Evolutionary conservation across 2,329 filamentous ascomycete species (phyloP).

Genomic region (Myriangium duriaei): DNA sequence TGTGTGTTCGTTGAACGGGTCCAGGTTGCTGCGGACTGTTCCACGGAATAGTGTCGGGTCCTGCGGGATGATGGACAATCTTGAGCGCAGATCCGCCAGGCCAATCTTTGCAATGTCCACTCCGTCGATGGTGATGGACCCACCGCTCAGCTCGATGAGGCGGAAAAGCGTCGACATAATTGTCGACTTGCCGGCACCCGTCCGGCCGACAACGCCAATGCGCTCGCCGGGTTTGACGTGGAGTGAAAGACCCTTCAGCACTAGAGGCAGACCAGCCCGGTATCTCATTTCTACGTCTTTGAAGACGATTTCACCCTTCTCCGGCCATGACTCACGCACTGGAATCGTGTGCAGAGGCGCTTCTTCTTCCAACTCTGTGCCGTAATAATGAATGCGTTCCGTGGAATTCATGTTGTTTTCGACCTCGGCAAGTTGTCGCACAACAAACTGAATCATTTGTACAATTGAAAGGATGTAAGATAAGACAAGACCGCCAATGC

Average conservation of each 20-base stretch:
- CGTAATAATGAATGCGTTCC: slow-evolving; percentile 84
- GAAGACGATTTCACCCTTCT: slow-evolving; percentile 57
- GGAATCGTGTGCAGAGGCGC: slow-evolving; percentile 64
- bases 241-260: slow-evolving; percentile 43
- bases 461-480: slow-evolving; percentile 90
- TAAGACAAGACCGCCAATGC: slow-evolving; percentile 75
- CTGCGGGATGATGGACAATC: slow-evolving; percentile 66
- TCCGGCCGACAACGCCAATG: slow-evolving; percentile 70
- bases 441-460: slow-evolving; percentile 91
- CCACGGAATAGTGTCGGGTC: slow-evolving; percentile 74
- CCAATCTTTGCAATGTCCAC: slow-evolving; percentile 57
- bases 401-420: slow-evolving; percentile 98
- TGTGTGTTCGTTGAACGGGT: slow-evolving; percentile 66
- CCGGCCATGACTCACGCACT: slow-evolving; percentile 67
- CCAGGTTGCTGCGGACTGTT: slow-evolving; percentile 66
- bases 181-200: slow-evolving; percentile 69
- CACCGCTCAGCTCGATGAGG: slow-evolving; percentile 40
- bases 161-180: slow-evolving; percentile 78
- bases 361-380: slow-evolving; percentile 74
- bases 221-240: slow-evolving; percentile 64
- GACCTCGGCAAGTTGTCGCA: slow-evolving; percentile 85
- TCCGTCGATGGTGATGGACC: slow-evolving; percentile 37
- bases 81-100: slow-evolving; percentile 60
- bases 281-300: slow-evolving; percentile 41
- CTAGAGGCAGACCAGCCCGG: slow-evolving; percentile 35